phyloP scores from a whole-genome alignment of 805 yeast species.

The Kazachstania bromeliacearum region DNA sequence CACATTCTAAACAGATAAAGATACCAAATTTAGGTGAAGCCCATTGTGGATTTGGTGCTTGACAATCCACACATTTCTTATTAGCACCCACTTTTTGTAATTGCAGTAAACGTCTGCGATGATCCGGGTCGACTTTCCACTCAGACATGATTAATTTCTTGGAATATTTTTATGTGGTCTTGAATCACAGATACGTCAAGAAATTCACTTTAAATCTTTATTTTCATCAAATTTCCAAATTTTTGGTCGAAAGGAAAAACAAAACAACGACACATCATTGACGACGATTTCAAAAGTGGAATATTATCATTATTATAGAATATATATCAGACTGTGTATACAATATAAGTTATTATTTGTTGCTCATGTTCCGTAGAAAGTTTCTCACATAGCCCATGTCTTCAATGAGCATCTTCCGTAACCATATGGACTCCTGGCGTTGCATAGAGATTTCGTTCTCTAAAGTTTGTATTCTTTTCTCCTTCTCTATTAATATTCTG shows the following conservation, averaged over 20 bases:
- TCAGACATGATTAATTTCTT: conserved; percentile 34
- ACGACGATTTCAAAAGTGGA: too few relatives aligned
- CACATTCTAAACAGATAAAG: conserved; percentile 95
- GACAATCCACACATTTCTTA: conserved; percentile 88
- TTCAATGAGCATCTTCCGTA: conserved; percentile 19
- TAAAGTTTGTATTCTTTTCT: conserved; percentile 12
- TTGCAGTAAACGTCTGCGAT: conserved; percentile 65
- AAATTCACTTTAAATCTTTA: too few relatives aligned
- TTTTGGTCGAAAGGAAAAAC: too few relatives aligned
- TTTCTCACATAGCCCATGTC: conserved; percentile 19
- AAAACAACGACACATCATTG: too few relatives aligned
- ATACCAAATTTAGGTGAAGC: conserved; percentile 97
- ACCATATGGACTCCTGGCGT: conserved; percentile 17
- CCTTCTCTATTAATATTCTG: conserved; percentile 14
- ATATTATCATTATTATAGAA: too few relatives aligned
- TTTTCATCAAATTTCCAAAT: too few relatives aligned
- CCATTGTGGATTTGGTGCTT: conserved; percentile 97
- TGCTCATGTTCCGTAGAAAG: conserved; percentile 13
- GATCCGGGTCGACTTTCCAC: conserved; percentile 91
- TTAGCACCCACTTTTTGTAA: conserved; percentile 76
- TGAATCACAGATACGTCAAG: too few relatives aligned
- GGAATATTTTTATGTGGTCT: too few relatives aligned
- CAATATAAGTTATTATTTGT: conserved; percentile 14
- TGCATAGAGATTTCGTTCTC: conserved; percentile 16
- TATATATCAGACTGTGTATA: too few relatives aligned